Percentiles rank a stretch among this genome's conserved stretches.
These are phyloP conservation scores for Coniella lustricola DNA, from an alignment of 2,329 filamentous ascomycete species.

Conservation along the genomic window DNA sequence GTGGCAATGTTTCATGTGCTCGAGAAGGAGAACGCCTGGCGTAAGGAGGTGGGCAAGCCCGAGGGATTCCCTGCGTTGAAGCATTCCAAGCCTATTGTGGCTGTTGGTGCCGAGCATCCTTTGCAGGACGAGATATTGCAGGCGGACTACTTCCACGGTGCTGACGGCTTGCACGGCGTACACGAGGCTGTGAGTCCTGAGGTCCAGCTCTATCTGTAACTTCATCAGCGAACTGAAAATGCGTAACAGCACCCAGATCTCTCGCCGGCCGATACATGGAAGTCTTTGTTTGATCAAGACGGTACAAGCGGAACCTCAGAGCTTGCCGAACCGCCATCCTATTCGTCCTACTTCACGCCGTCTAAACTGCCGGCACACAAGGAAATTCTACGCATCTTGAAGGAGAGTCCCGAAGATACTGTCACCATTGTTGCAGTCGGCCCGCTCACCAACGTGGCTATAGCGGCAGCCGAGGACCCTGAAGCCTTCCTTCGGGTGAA, in stretches of 20 bases:
- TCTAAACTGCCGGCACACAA: slow-evolving; percentile 68
- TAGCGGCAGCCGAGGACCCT: slow-evolving; percentile 81
- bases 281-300: slow-evolving; percentile 52
- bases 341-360: slow-evolving; percentile 62
- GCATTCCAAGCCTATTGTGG: slow-evolving; percentile 71
- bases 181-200: slow-evolving; percentile 45
- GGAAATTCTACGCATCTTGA: slow-evolving; percentile 82
- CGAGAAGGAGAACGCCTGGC: slow-evolving; percentile 82
- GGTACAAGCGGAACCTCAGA: slow-evolving; percentile 21
- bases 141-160: slow-evolving; percentile 80
- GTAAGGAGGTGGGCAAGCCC: slow-evolving; percentile 57
- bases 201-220: not conserved
- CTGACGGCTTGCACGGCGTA: slow-evolving; percentile 70
- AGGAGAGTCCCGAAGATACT: slow-evolving; percentile 72
- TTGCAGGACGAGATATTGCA: slow-evolving; percentile 75
- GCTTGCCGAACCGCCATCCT: slow-evolving; percentile 34
- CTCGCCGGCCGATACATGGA: slow-evolving; percentile 67
- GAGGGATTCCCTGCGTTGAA: slow-evolving; percentile 69
- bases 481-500: slow-evolving; percentile 84
- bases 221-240: too few relatives aligned
- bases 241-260: slow-evolving; percentile 59
- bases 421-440: slow-evolving; percentile 88
- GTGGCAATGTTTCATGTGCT: slow-evolving; percentile 88
- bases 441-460: slow-evolving; percentile 85
- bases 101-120: slow-evolving; percentile 79